Base-by-base conservation (phyloP, 352 stramenopile species). In the Phytophthora cactorum region DNA sequence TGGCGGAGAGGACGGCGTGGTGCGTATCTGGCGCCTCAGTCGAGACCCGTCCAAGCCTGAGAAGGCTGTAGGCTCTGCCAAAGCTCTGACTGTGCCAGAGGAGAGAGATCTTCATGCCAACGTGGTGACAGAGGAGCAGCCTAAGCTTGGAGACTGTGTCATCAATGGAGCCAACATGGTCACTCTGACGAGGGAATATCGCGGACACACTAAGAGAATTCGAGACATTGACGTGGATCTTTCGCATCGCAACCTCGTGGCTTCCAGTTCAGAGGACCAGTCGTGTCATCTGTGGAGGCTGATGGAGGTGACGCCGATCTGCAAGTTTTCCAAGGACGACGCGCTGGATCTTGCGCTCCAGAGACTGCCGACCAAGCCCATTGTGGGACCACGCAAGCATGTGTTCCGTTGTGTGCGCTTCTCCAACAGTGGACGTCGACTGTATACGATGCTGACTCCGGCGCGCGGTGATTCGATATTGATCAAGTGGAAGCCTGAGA, bases 351-450 rank as follows among this genome's bases (percentile, higher is more conserved):
- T 83, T 6, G 83, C 87, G 0, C 82, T 82, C 52, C 72, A 91
- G 46, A 54, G 67, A 46, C 77, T 95, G 7, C 66, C 71, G 8
- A 68, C 71, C 4, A 89, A 89, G 39, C 71, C 74, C 1, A 62
- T 74, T 1, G 27, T 69, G 6, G 81, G 83, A 2, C 68, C 70
- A 4, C 71, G 73, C 14, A 95, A 93, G 69, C 88, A 95, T 59
- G 66, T 94, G 61, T 95, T 95, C 46, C 86, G 88, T 14, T 95
- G 88, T 44, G 88, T 86, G 43, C 79, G 85, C 15, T 95, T 95
- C 46, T 67, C 88, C 0, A 88, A 89, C 45, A 82, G 79, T 51
- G 88, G 88, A 10, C 79, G 86, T 53, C 60, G 65, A 38, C 70
- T 95, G 27, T 93, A 82, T 65, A 95, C 88, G 10, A 82, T 94